Base-by-base conservation (phyloP, 2,329 filamentous ascomycete species). In the Ascochyta fabae region DNA sequence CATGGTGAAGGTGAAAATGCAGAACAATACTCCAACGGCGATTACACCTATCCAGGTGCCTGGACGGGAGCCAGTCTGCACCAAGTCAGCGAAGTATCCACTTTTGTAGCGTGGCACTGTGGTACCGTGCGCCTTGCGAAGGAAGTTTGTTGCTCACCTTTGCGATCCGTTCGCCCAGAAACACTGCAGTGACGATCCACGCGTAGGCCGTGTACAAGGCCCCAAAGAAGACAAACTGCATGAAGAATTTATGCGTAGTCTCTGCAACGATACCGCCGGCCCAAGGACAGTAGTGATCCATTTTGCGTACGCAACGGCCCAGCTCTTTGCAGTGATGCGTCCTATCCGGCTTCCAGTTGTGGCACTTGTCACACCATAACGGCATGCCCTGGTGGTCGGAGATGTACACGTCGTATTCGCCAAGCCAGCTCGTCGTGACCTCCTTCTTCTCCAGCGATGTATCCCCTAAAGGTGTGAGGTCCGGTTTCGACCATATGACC, bases 241-340 rank as follows among this genome's bases (percentile, higher is more conserved):
- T 80, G 70, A 99, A 98, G 76, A 91, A 97, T 68, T 97, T 97
- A 79, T 94, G 93, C 2, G 88, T 81, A 1, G 86, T 92, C 73
- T 97, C 93, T 0, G 87, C 89, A 9, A 99, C 88, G 62, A 96
- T 90, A 22, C 94, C 95, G 4, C 94, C 94, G n/a, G 96, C 93
- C 86, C 87, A 98, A 0, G 94, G 95, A 69, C 95, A 99, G 68
- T 93, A 95, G 71, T 98, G 94, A 61, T 98, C 94, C 89, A 97
- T 95, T 68, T 95, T 95, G 36, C 84, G 80, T 22, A 96, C 89
- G 69, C 94, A 98, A 39, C 92, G 84, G 45, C 86, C 86, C 12
- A 95, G 80, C 70, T 96, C 91, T 48, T 88, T 88, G 69, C 90
- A 96, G 75, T 98, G 94, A 72, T 96, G 92, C 2, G 89, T 85